phyloP scores from a whole-genome alignment of 805 yeast species.

The Wickerhamiella occidentalis region DNA sequence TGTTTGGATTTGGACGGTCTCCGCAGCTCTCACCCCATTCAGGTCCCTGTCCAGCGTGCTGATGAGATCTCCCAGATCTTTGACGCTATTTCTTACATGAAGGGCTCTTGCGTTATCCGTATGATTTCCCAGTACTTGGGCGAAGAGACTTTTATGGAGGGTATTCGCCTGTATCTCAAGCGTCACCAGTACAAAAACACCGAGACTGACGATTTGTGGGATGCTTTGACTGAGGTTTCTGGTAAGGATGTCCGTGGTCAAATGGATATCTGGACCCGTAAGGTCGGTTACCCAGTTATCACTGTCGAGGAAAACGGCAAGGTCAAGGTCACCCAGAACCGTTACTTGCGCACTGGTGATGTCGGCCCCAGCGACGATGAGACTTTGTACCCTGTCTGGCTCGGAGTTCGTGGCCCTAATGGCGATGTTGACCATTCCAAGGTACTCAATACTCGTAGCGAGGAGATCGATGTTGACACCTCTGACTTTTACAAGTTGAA shows the following conservation, averaged over 20 bases:
- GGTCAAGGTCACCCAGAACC: constrained; percentile 40
- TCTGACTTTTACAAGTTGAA: constrained; percentile 44
- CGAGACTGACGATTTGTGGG: constrained; percentile 62
- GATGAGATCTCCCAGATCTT: constrained; percentile 71
- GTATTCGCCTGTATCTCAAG: constrained; percentile 58
- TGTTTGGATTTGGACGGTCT: constrained; percentile 67
- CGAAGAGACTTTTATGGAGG: constrained; percentile 53
- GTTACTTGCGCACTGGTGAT: constrained; percentile 56
- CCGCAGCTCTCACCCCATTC: constrained; percentile 63
- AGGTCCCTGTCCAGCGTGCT: constrained; percentile 69
- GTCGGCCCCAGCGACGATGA: constrained; percentile 44
- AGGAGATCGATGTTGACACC: constrained; percentile 35
- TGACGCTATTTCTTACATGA: constrained; percentile 68
- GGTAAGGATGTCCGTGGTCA: constrained; percentile 46
- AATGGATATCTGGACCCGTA: constrained; percentile 62
- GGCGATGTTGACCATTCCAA: constrained; percentile 48
- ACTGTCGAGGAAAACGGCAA: constrained; percentile 33
- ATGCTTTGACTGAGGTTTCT: constrained; percentile 47
- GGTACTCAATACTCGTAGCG: constrained; percentile 41
- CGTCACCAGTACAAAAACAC: constrained; percentile 58
- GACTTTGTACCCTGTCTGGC: constrained; percentile 43
- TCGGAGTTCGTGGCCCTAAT: constrained; percentile 39
- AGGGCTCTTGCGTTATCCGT: constrained; percentile 66
- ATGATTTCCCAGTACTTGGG: constrained; percentile 69
- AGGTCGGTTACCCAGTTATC: constrained; percentile 62